A percentile compares a stretch with the other conserved stretches of the same genome.
phyloP scores from a whole-genome alignment of 805 yeast genomes.

The Suhomyces sp. region DNA sequence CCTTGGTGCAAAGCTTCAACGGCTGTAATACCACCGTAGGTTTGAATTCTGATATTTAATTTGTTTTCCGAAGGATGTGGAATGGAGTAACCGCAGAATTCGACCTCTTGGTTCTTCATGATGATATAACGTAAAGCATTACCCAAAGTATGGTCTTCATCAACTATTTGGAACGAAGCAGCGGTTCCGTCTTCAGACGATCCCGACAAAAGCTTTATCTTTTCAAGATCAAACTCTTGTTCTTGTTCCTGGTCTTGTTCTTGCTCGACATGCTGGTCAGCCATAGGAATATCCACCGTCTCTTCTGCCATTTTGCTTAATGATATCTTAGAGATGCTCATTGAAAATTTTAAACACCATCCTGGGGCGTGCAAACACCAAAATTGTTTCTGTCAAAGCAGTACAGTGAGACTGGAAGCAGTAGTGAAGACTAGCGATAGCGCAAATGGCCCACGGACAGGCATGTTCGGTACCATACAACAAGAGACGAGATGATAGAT shows the following conservation, averaged over 20 bases:
- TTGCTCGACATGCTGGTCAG: conserved; percentile 16
- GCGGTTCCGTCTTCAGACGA: conserved; percentile 90
- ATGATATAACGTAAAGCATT: conserved; percentile 90
- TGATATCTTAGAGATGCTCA: background rate
- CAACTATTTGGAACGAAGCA: conserved; percentile 87
- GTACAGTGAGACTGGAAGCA: background rate
- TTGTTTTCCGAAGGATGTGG: conserved; percentile 96
- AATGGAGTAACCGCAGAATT: conserved; percentile 96
- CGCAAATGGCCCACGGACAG: background rate
- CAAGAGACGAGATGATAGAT: background rate
- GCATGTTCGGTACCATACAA: background rate
- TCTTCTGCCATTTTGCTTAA: conserved; percentile 19
- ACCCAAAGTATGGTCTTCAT: conserved; percentile 96
- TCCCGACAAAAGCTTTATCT: conserved; percentile 74
- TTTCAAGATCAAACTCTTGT: conserved; percentile 51
- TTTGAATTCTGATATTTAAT: conserved; percentile 88
- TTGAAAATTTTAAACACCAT: conserved; percentile 5
- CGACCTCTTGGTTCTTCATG: conserved; percentile 97
- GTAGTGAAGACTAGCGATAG: background rate
- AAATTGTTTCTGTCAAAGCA: background rate
- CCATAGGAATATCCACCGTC: conserved; percentile 19
- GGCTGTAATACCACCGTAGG: conserved; percentile 83
- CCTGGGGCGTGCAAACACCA: conserved; percentile 5
- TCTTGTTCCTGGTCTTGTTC: conserved; percentile 32
- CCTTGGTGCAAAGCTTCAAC: conserved; percentile 92